A percentile compares a stretch with the other conserved stretches of the same genome.
Conservation (phyloP, 2,329 filamentous ascomycete genomes). For the Colletotrichum sansevieriae region DNA sequence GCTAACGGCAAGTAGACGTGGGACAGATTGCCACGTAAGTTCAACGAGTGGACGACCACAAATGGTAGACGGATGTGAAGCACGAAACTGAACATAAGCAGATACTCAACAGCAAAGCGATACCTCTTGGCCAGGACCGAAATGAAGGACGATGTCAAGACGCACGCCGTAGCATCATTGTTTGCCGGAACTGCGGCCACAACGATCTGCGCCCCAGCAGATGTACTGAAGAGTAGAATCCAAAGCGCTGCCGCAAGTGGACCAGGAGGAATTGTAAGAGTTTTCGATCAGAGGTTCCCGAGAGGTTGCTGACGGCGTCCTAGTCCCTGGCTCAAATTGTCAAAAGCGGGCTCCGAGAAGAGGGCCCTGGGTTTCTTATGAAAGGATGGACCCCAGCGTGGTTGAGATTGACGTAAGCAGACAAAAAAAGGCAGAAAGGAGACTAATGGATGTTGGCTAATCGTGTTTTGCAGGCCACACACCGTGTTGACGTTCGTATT, state of each 20-base stretch:
- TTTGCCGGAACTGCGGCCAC: conserved; percentile 61
- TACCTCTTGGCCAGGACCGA: conserved; percentile 47
- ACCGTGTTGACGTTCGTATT: conserved; percentile 62
- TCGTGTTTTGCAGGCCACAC: conserved; percentile 51
- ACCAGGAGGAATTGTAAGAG: conserved; percentile 32
- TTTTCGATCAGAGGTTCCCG: background rate
- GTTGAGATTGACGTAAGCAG: conserved; percentile 55
- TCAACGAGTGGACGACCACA: conserved; percentile 25
- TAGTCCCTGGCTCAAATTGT: conserved; percentile 53
- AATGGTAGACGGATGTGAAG: background rate
- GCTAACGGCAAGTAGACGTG: conserved; percentile 49
- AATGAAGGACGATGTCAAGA: conserved; percentile 55
- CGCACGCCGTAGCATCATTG: conserved; percentile 56
- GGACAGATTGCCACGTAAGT: conserved; percentile 59
- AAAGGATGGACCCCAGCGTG: conserved; percentile 61
- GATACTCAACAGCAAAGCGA: conserved; percentile 53
- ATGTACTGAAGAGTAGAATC: conserved; percentile 59
- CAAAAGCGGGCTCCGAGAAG: conserved; percentile 50
- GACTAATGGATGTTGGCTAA: background rate
- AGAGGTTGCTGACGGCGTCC: background rate
- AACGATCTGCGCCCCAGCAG: conserved; percentile 59
- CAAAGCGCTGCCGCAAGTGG: conserved; percentile 49
- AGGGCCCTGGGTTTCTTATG: conserved; percentile 59
- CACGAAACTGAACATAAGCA: conserved; percentile 33
- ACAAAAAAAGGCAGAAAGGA: conserved; percentile 36